phyloP scores from a whole-genome alignment of 2,329 filamentous ascomycete species.

The Colletotrichum euphorbiae region DNA sequence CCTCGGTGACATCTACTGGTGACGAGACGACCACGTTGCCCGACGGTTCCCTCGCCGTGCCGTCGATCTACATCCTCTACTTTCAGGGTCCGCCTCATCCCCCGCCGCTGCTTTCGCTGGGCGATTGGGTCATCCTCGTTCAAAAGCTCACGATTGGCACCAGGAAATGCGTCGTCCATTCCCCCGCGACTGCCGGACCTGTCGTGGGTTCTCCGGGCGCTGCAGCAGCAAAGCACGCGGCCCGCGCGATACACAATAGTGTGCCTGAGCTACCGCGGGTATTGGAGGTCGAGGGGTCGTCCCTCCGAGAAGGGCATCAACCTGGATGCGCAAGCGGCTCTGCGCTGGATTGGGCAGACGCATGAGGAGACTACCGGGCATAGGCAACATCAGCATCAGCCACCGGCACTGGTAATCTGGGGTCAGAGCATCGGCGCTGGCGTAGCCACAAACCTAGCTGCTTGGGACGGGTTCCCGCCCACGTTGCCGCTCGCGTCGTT shows the following conservation, averaged over 20 bases:
- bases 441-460: constrained; percentile 72
- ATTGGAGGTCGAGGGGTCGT: constrained; percentile 80
- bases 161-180: constrained; percentile 70
- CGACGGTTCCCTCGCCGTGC: constrained; percentile 31
- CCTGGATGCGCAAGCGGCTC: constrained; percentile 72
- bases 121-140: neutral
- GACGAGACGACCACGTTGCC: constrained; percentile 29
- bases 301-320: constrained; percentile 78
- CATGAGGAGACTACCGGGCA: constrained; percentile 46
- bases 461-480: constrained; percentile 46
- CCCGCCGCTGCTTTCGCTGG: constrained; percentile 26
- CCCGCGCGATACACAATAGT: constrained; percentile 59
- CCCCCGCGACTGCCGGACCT: constrained; percentile 68
- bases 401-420: constrained; percentile 71
- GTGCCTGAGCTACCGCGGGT: constrained; percentile 75
- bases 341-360: constrained; percentile 68
- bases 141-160: constrained; percentile 32
- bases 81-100: constrained; percentile 60
- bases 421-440: constrained; percentile 82
- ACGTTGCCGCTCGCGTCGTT: constrained; percentile 60
- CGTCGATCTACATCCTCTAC: constrained; percentile 66
- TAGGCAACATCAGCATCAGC: constrained; percentile 14
- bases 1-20: constrained; percentile 51
- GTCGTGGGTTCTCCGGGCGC: constrained; percentile 62
- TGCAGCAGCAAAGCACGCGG: constrained; percentile 53